phyloP scores from a whole-genome alignment of 768 basidiomycete species.

The Xanthoconium stramineum region DNA sequence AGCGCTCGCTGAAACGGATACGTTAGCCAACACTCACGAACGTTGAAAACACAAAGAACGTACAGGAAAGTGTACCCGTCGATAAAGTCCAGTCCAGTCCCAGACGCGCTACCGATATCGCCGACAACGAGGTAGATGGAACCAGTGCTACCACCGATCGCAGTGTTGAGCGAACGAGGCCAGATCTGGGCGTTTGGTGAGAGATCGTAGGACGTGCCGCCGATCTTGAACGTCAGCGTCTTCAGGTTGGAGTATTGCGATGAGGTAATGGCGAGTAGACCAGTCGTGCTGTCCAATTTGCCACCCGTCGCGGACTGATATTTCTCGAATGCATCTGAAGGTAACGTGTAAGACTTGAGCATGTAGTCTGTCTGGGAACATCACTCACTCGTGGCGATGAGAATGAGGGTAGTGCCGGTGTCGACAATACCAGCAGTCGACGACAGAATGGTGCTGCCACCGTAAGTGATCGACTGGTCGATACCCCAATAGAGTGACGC shows the following conservation, averaged over 20 bases:
- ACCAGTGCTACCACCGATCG: constrained; percentile 23
- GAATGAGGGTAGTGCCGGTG: constrained; percentile 29
- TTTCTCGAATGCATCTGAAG: background rate
- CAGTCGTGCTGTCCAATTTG: no score
- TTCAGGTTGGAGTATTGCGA: background rate
- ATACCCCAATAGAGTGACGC: constrained; percentile 32
- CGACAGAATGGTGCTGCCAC: constrained; percentile 17
- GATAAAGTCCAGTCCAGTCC: constrained; percentile 19
- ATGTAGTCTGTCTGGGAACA: no score
- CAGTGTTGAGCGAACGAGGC: constrained; percentile 32
- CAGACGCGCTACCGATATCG: constrained; percentile 12
- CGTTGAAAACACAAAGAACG: background rate
- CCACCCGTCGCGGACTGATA: background rate
- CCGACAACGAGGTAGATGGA: constrained; percentile 29
- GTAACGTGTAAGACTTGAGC: no score
- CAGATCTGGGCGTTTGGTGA: constrained; percentile 33
- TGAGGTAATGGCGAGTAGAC: background rate
- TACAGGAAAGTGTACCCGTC: constrained; percentile 18
- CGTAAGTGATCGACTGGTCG: constrained; percentile 33
- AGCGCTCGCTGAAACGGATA: constrained; percentile 38
- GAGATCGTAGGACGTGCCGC: constrained; percentile 5
- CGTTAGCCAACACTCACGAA: no score
- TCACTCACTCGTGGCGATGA: constrained; percentile 20
- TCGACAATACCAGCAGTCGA: constrained; percentile 32
- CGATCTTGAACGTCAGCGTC: background rate